Evolutionary conservation across 371 early-diverging fungal genomes (phyloP).

Genomic region (Mortierella sp.): DNA sequence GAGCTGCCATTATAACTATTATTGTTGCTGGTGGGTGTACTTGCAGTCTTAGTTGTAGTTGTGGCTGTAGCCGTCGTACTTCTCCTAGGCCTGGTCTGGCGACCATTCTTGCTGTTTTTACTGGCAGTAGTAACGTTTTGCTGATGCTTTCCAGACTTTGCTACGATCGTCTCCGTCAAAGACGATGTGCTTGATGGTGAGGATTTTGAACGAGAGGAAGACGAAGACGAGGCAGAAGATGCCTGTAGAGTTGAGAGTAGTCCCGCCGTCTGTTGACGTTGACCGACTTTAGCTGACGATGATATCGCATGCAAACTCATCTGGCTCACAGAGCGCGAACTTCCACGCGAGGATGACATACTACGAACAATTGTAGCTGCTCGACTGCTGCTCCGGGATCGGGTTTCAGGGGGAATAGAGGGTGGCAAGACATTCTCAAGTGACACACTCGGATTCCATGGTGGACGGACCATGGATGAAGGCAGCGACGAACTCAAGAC

Average conservation of each 20-base stretch:
- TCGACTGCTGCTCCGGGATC: conserved; percentile 28
- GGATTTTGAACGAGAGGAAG: conserved; percentile 9
- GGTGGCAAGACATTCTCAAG: conserved; percentile 9
- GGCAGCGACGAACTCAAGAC: neutral
- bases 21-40: neutral
- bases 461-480: conserved; percentile 25
- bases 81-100: conserved; percentile 9
- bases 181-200: neutral
- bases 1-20: neutral
- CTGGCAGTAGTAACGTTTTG: neutral
- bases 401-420: conserved; percentile 2
- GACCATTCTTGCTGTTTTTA: conserved; percentile 3
- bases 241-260: neutral
- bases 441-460: conserved; percentile 46
- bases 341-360: conserved; percentile 20
- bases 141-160: neutral
- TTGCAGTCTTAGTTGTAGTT: no score
- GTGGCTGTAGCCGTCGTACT: no score
- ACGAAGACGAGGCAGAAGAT: conserved; percentile 9
- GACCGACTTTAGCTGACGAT: neutral
- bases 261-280: neutral
- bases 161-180: neutral
- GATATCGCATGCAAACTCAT: conserved; percentile 16
- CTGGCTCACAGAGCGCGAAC: conserved; percentile 37
- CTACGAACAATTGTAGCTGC: neutral